A percentile compares a stretch with the other conserved stretches of the same genome.
Evolutionary conservation across 2,329 filamentous ascomycete genomes (phyloP).

Genomic region (Zasmidium angulare): DNA sequence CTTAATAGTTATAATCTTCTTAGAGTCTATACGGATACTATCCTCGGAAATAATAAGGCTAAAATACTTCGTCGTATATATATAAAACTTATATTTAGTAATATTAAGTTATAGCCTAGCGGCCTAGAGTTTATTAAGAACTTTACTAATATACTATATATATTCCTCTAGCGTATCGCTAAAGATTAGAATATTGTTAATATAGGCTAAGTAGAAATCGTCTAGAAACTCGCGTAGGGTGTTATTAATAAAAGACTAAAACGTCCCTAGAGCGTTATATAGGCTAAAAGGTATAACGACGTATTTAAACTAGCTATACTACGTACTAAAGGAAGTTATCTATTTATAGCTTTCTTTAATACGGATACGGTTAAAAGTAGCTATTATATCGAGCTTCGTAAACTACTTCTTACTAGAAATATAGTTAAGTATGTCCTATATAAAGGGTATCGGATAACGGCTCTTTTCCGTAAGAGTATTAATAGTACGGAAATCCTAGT

Average conservation of each 20-base stretch:
- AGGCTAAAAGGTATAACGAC: no score
- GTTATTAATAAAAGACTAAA: no score
- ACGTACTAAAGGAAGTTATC: no score
- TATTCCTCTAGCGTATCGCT: conserved; percentile 3
- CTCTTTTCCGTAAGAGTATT: neutral
- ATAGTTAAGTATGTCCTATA: conserved; percentile 27
- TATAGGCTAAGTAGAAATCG: conserved; percentile 3
- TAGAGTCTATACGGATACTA: neutral
- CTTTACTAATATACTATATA: conserved; percentile 22
- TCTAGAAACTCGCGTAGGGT: conserved; percentile 10
- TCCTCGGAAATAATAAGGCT: conserved; percentile 8
- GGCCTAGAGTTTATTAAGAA: conserved; percentile 14
- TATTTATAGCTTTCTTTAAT: conserved; percentile 6
- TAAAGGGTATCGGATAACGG: conserved; percentile 26
- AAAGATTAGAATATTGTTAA: conserved; percentile 14
- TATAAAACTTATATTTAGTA: conserved; percentile 24
- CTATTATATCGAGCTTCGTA: conserved; percentile 7
- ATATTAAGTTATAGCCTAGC: conserved; percentile 18
- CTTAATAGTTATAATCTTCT: neutral
- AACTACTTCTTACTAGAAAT: conserved; percentile 21
- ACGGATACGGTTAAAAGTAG: conserved; percentile 13
- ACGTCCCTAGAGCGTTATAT: no score
- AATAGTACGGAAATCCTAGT: neutral
- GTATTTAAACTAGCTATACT: no score
- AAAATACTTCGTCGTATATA: conserved; percentile 19